These are phyloP conservation scores for Aspergillus texensis DNA, from an alignment of 2,329 filamentous ascomycete genomes.

Conservation along the genomic window DNA sequence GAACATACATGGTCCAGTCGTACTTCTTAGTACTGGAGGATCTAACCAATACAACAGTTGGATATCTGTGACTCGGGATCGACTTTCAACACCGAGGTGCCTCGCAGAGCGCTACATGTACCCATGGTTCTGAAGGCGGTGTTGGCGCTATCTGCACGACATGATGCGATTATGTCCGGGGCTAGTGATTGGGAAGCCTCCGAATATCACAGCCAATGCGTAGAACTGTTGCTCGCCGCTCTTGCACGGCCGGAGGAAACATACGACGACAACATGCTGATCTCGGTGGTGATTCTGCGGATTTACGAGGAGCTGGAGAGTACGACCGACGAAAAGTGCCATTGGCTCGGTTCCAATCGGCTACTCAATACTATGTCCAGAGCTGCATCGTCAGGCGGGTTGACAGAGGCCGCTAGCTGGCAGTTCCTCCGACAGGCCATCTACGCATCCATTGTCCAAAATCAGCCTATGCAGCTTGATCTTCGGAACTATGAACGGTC, in stretches of 20 bases:
- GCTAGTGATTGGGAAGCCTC: slow-evolving; percentile 47
- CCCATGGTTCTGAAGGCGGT: slow-evolving; percentile 53
- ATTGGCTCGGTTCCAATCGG: slow-evolving; percentile 43
- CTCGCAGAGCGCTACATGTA: slow-evolving; percentile 49
- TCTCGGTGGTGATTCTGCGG: slow-evolving; percentile 53
- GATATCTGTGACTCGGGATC: slow-evolving; percentile 39
- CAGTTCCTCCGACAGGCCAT: slow-evolving; percentile 47
- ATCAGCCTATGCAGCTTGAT: slow-evolving; percentile 41
- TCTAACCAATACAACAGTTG: slow-evolving; percentile 20
- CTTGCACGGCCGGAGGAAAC: slow-evolving; percentile 46
- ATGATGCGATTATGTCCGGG: slow-evolving; percentile 44
- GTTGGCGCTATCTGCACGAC: slow-evolving; percentile 50
- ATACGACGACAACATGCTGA: slow-evolving; percentile 51
- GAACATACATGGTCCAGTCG: background rate
- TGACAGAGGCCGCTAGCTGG: slow-evolving; percentile 47
- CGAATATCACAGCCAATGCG: slow-evolving; percentile 49
- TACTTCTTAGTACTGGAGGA: background rate
- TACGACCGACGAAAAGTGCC: slow-evolving; percentile 37
- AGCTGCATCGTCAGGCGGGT: slow-evolving; percentile 43
- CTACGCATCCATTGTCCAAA: slow-evolving; percentile 42
- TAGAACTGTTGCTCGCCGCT: slow-evolving; percentile 51
- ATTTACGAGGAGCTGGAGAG: slow-evolving; percentile 51
- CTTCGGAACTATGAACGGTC: slow-evolving; percentile 44
- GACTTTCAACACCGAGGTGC: slow-evolving; percentile 51
- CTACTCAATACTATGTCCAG: slow-evolving; percentile 43